Base-by-base conservation (phyloP, 2,329 filamentous ascomycete species). In the Epichloe amarillans region DNA sequence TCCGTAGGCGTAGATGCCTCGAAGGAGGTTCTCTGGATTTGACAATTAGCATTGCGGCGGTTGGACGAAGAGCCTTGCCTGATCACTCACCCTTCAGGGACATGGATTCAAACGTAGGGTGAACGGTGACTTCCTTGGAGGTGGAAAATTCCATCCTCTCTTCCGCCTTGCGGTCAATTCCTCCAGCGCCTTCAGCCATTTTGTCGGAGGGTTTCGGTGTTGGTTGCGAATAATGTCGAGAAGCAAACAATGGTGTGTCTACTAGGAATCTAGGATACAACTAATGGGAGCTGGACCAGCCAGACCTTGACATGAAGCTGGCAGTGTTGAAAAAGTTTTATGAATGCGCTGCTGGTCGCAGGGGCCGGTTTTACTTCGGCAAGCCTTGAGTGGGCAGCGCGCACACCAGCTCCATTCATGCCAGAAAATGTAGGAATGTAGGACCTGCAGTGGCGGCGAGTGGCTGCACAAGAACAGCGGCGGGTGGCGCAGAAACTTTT, bases 121-220 rank as follows among this genome's bases (percentile, higher is more conserved):
- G 88, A 52, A 93, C 93, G 2, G 86, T 93, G 54, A 97, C 91
- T 77, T 97, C 93, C 73, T 95, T 96, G 56, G 91, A 96, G 67
- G 93, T 98, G 58, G 85, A 86, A 70, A 98, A 97, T 75, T 97
- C 91, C 83, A 97, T 95, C 70, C 88, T 83, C 76, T 95, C 90
- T 69, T 97, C 93, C 57, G 84, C 83, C 73, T 90, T 90, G 72
- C 88, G 85, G 71, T 98, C 91, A 66, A 97, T 82, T 56, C 77
- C 78, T 58, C 72, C 73, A 53, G 66, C 84, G 59, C 79, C 83
- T 70, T 97, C 91, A 57, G 90, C 88, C 93, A 97, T 98, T 60
- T 56, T 86, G 63, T 53, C 50, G 47, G 33, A n/a, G 4, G 5
- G 5, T 36, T 26, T n/a, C 10, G 3, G 21, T 14, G 8, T 21